These are phyloP conservation scores for Nyctanthes arbortristis DNA, from an alignment of 257 asterid species.

Conservation along the genomic window DNA sequence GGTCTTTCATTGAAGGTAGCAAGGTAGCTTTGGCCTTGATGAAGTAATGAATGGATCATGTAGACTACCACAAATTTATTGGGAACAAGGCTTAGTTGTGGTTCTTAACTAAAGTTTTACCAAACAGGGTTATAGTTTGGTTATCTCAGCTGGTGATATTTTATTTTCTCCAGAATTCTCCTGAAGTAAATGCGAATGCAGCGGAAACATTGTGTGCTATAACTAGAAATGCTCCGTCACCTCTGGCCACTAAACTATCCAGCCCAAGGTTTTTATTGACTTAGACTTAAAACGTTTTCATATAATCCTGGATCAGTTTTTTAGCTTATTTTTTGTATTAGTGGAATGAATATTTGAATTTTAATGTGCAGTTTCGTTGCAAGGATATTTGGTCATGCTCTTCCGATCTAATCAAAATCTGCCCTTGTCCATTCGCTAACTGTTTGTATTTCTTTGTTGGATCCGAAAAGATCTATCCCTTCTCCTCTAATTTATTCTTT, in stretches of 20 bases:
- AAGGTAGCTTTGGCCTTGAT: not conserved
- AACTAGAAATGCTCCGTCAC: slow-evolving; percentile 85
- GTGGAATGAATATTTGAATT: slow-evolving; percentile 15
- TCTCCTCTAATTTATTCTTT: slow-evolving; percentile 71
- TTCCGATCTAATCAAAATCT: slow-evolving; percentile 78
- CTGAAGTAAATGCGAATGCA: slow-evolving; percentile 97
- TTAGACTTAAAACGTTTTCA: slow-evolving; percentile 8
- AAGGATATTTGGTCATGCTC: slow-evolving; percentile 88
- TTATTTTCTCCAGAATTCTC: slow-evolving; percentile 60
- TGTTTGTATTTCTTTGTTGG: slow-evolving; percentile 89
- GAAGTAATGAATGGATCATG: not conserved
- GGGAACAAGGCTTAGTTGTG: not conserved
- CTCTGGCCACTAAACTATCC: slow-evolving; percentile 81
- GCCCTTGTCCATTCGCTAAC: slow-evolving; percentile 84
- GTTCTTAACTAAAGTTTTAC: slow-evolving; percentile 15
- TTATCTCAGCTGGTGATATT: slow-evolving; percentile 16
- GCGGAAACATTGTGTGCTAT: slow-evolving; percentile 94
- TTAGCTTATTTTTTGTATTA: slow-evolving; percentile 11
- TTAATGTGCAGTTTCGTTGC: slow-evolving; percentile 70
- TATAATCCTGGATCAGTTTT: slow-evolving; percentile 13
- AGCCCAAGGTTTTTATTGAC: slow-evolving; percentile 76
- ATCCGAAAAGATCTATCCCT: slow-evolving; percentile 84
- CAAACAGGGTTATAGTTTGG: not conserved
- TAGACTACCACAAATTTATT: not conserved
- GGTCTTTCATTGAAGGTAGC: not conserved